Evolutionary conservation across 768 basidiomycete species (phyloP).

Genomic region (Mycena epipterygia): DNA sequence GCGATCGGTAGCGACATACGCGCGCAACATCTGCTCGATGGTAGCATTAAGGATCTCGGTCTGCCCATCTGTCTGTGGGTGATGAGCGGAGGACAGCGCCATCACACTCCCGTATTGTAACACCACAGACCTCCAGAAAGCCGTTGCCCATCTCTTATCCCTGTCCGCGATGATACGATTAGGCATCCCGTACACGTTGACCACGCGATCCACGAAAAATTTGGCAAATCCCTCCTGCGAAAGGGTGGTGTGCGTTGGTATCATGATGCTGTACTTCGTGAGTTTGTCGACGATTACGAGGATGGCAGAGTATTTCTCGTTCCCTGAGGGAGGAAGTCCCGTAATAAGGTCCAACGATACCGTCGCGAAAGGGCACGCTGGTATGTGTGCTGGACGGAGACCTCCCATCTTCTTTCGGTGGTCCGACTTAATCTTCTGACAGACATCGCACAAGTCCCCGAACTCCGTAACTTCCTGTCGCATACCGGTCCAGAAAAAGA

Average conservation of each 20-base stretch:
- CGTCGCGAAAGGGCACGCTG: not conserved
- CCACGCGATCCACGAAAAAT: constrained; percentile 13
- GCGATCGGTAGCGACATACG: no score
- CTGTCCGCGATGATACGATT: constrained; percentile 19
- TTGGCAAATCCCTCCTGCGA: constrained; percentile 11
- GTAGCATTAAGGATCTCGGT: no score
- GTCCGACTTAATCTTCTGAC: constrained; percentile 14
- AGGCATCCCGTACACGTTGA: no score
- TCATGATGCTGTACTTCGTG: constrained; percentile 44
- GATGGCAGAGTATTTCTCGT: constrained; percentile 38
- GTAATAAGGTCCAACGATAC: no score
- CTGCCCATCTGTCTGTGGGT: no score
- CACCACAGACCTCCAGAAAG: constrained; percentile 35
- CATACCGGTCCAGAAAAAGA: not conserved
- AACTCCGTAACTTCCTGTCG: not conserved
- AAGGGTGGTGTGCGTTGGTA: no score
- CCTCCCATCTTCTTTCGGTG: no score
- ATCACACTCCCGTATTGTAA: not conserved
- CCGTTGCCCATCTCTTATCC: constrained; percentile 19
- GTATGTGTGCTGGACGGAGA: not conserved
- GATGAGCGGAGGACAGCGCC: constrained; percentile 46
- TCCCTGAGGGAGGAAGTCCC: no score
- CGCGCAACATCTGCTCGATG: no score
- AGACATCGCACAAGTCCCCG: constrained; percentile 1
- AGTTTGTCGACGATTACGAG: constrained; percentile 47